A percentile compares a stretch with the other conserved stretches of the same genome.
phyloP scores from a whole-genome alignment of 495 filamentous ascomycete species.

The Halenospora varia region DNA sequence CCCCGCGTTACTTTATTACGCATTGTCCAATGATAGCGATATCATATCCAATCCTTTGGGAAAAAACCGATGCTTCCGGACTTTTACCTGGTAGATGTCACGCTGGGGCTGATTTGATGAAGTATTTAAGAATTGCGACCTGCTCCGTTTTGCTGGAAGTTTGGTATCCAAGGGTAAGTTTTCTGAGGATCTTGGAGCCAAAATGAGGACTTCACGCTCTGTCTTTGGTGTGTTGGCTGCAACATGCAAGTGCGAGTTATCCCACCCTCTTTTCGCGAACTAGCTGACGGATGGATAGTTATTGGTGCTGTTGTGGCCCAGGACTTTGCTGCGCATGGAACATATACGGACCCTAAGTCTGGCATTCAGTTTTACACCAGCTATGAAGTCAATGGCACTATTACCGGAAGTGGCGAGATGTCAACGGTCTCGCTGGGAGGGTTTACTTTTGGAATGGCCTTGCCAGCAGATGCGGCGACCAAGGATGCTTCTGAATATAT shows the following conservation, averaged over 20 bases:
- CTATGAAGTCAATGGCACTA: conserved; percentile 10
- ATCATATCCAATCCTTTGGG: neutral
- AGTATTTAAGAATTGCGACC: neutral
- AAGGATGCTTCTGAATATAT: conserved; percentile 55
- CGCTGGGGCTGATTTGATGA: neutral
- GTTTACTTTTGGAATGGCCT: conserved; percentile 49
- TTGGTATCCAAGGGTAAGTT: neutral
- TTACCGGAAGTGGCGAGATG: conserved; percentile 14
- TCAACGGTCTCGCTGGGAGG: conserved; percentile 26
- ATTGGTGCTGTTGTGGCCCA: conserved; percentile 15
- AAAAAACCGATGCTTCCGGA: neutral
- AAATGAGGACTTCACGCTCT: conserved; percentile 17
- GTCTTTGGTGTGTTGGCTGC: conserved; percentile 13
- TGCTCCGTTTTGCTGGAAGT: neutral
- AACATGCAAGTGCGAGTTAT: conserved; percentile 12
- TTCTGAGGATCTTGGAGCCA: conserved; percentile 15
- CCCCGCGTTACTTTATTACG: conserved; percentile 13
- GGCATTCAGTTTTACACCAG: conserved; percentile 23
- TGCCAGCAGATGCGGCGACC: conserved; percentile 47
- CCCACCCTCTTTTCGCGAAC: neutral
- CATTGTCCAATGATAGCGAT: conserved; percentile 1
- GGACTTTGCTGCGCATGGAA: conserved; percentile 16
- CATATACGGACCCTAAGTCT: conserved; percentile 21
- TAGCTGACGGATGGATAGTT: conserved; percentile 6
- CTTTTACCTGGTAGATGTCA: neutral